A percentile compares a stretch with the other conserved stretches of the same genome.
These are phyloP conservation scores for Torulaspora quercuum DNA, from an alignment of 805 yeast species.

Conservation along the genomic window DNA sequence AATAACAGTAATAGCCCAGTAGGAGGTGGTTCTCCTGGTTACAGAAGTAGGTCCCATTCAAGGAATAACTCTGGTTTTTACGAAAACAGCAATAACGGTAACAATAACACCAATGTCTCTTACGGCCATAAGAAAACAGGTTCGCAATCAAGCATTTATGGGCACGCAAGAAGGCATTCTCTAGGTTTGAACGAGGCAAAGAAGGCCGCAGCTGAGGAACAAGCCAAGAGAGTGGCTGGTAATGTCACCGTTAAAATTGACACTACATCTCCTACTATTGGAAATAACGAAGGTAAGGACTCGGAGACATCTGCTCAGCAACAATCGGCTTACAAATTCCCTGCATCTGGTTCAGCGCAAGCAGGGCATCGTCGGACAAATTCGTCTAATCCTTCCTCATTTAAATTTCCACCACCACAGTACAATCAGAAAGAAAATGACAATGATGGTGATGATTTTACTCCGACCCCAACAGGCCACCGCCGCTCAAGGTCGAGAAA, in stretches of 20 bases:
- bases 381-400: conserved; percentile 41
- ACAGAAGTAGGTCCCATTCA: conserved; percentile 37
- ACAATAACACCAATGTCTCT: conserved; percentile 12
- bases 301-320: conserved; percentile 11
- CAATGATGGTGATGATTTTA: conserved; percentile 31
- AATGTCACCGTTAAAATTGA: conserved; percentile 26
- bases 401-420: conserved; percentile 60
- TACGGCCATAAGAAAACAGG: conserved; percentile 49
- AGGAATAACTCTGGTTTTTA: conserved; percentile 37
- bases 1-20: conserved; percentile 10
- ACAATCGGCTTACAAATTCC: conserved; percentile 31
- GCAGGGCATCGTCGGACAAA: conserved; percentile 25
- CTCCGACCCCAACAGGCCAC: conserved; percentile 29
- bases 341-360: conserved; percentile 34
- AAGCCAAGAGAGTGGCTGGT: conserved; percentile 55
- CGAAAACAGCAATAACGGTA: conserved; percentile 20
- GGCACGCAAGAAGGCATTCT: conserved; percentile 90
- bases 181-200: conserved; percentile 89
- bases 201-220: conserved; percentile 91
- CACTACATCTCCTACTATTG: conserved; percentile 12
- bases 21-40: conserved; percentile 18
- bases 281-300: conserved; percentile 11
- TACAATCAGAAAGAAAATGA: conserved; percentile 22
- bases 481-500: conserved; percentile 33
- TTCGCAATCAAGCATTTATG: conserved; percentile 47